Evolutionary conservation across 225 moss, liverwort and hornwort genomes (phyloP).

Genomic region (Straminergon stramineum): DNA sequence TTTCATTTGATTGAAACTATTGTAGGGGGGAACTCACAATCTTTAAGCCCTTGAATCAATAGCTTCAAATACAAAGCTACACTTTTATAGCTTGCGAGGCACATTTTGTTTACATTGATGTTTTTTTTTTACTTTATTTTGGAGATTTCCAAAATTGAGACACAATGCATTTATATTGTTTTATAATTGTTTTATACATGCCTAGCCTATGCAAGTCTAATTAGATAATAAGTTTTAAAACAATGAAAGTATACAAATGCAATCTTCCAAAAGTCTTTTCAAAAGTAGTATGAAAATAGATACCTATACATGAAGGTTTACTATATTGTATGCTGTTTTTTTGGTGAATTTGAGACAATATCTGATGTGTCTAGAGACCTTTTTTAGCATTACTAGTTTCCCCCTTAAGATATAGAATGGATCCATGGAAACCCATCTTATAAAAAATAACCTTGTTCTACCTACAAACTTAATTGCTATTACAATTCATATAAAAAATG

Average conservation of each 20-base stretch:
- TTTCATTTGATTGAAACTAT: background rate
- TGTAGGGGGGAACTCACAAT: background rate
- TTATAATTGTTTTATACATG: too few species aligned
- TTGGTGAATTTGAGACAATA: background rate
- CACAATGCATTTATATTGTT: too few species aligned
- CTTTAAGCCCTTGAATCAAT: background rate
- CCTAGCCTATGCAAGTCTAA: too few species aligned
- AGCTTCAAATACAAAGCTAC: background rate
- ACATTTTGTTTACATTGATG: background rate
- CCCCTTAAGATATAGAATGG: background rate
- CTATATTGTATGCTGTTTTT: background rate
- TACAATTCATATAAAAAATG: too few species aligned
- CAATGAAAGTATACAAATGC: too few species aligned
- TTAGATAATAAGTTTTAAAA: too few species aligned
- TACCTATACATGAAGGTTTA: background rate
- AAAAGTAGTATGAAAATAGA: too few species aligned
- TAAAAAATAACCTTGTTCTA: background rate
- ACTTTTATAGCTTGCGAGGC: background rate
- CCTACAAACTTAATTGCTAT: background rate
- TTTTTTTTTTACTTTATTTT: too few species aligned
- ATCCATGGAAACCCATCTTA: background rate
- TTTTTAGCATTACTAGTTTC: background rate
- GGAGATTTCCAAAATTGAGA: background rate
- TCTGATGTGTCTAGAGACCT: background rate
- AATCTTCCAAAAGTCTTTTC: too few species aligned